Base-by-base conservation (phyloP, 2,329 filamentous ascomycete genomes). In the Dothideomycetidae sp. region DNA sequence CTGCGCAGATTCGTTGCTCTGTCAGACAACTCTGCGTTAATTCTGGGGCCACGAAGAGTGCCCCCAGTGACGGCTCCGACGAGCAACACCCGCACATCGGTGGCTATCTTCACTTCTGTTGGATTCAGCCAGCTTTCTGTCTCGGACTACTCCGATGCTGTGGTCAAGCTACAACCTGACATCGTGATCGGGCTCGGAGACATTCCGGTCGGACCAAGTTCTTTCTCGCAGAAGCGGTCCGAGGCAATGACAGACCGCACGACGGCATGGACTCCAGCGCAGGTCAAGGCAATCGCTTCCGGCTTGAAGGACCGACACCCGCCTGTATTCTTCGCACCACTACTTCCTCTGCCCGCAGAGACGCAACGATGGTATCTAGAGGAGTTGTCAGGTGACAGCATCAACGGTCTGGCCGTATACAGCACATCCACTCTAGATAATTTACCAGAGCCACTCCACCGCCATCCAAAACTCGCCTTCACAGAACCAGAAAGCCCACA, bases 241-340 rank as follows among this genome's bases (percentile, higher is more conserved):
- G 67, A 75, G 23, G 85, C 82, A 51, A 94, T 93, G 76, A 78
- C 75, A 15, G 84, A 90, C 51, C 70, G 88, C 40, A 93, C 83
- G 1, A 80, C 90, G 53, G 70, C 72, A 26, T 96, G 85, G 83
- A 64, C 88, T 12, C 70, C 73, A 15, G 71, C 80, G 44, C 73
- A 84, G 35, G 64, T 85, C 23, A 58, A 43, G 13, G 19, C 44
- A 10, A 36, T 45, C 17, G 35, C 37, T n/a, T 17, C n/a, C 3
- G 16, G 3, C 29, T 31, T 10, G 23, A 42, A 15, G 39, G 33
- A 11, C 16, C 37, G 13, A 39, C 14, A n/a, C 18, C 15, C 18
- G 16, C 47, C 78, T 3, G 73, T 76, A 0, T 63, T 75, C 21
- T 75, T 77, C 47, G 73, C 71, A 2, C 69, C 72, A 0, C 64